Percentiles rank a stretch among this genome's conserved stretches.
phyloP scores from a whole-genome alignment of 2,329 filamentous ascomycete genomes.

The Cladophialophora carrionii region DNA sequence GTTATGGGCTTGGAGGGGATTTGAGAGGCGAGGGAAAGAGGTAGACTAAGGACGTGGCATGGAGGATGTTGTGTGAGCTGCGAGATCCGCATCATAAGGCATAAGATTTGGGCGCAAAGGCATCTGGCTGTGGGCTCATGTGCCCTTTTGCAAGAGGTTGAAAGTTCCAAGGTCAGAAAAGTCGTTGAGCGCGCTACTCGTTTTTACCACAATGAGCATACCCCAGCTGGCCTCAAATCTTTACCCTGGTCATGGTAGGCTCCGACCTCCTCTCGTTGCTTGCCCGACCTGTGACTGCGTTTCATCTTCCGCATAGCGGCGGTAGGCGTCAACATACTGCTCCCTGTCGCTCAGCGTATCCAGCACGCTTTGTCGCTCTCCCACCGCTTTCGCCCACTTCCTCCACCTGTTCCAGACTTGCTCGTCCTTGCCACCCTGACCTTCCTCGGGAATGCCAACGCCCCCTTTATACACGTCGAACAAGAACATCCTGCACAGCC shows the following conservation, averaged over 20 bases:
- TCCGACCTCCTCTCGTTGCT: conserved; percentile 65
- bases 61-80: background rate
- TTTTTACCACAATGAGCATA: background rate
- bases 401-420: conserved; percentile 67
- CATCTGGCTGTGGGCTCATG: too few relatives aligned
- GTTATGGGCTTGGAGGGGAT: conserved; percentile 72
- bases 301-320: conserved; percentile 67
- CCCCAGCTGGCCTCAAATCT: too few relatives aligned
- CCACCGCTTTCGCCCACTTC: conserved; percentile 64
- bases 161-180: too few relatives aligned
- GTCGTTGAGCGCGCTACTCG: too few relatives aligned
- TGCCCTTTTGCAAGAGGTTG: too few relatives aligned
- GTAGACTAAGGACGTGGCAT: background rate
- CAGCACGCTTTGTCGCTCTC: conserved; percentile 63
- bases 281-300: conserved; percentile 65
- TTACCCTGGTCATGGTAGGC: conserved; percentile 56
- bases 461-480: conserved; percentile 74
- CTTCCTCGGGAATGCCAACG: conserved; percentile 54
- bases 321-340: conserved; percentile 70
- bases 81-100: too few relatives aligned
- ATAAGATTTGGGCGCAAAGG: too few relatives aligned
- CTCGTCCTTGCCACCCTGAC: conserved; percentile 58
- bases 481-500: conserved; percentile 71
- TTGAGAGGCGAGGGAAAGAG: conserved; percentile 33
- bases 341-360: conserved; percentile 70